Conservation (phyloP, 192 early-diverging fungal genomes). For the Haplosporangium gracile region DNA sequence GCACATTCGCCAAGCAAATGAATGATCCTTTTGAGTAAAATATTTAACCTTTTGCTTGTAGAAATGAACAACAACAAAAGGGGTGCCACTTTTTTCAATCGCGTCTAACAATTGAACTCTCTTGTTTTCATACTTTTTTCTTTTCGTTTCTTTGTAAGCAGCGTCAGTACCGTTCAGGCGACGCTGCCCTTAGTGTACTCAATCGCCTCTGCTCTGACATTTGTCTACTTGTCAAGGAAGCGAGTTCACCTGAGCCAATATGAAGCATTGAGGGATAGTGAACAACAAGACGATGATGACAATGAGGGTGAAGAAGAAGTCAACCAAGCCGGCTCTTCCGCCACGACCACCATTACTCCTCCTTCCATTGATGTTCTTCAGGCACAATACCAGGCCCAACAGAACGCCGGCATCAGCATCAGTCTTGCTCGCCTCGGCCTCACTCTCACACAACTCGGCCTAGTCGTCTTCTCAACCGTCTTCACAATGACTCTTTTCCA, state of each 20-base stretch:
- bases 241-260: slow-evolving; percentile 46
- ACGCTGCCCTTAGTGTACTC: slow-evolving; percentile 35
- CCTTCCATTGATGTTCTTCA: slow-evolving; percentile 26
- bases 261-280: slow-evolving; percentile 8
- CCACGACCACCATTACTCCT: background rate
- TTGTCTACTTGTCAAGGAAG: slow-evolving; percentile 32
- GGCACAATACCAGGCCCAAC: slow-evolving; percentile 33
- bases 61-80: too few relatives aligned
- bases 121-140: background rate
- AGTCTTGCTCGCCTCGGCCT: background rate
- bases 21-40: background rate
- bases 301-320: background rate
- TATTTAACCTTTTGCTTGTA: background rate
- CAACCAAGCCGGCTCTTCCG: too few relatives aligned
- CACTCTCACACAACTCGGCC: slow-evolving; percentile 2
- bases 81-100: background rate
- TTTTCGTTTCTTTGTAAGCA: background rate
- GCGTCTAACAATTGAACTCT: background rate
- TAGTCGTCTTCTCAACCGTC: background rate
- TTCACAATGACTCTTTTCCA: background rate
- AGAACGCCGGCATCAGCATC: slow-evolving; percentile 14
- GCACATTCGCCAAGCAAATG: background rate
- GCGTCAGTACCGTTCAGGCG: slow-evolving; percentile 1
- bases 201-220: slow-evolving; percentile 12
- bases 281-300: background rate